Evolutionary conservation across 2,329 filamentous ascomycete species (phyloP).

Genomic region (Fusarium neocosmosporiellum): DNA sequence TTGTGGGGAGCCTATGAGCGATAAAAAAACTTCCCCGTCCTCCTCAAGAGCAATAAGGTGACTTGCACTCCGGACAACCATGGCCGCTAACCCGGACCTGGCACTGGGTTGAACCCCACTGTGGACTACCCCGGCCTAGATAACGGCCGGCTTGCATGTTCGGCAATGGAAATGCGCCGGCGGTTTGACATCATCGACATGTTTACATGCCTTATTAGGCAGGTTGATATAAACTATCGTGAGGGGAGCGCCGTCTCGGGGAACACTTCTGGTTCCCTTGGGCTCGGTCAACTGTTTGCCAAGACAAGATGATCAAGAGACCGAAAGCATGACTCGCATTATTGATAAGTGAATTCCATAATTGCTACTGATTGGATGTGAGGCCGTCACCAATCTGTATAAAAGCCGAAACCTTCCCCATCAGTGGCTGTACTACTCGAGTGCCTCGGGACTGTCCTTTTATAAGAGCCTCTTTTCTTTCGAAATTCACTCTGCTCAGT

Average conservation of each 20-base stretch:
- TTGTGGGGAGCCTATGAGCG: neutral
- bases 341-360: neutral
- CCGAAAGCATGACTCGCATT: neutral
- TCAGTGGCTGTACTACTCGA: neutral
- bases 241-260: neutral
- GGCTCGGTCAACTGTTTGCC: neutral
- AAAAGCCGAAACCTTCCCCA: neutral
- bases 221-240: neutral
- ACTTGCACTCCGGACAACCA: neutral
- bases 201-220: neutral
- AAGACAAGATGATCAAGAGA: neutral
- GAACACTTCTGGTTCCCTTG: constrained; percentile 10
- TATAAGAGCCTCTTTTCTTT: neutral
- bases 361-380: neutral
- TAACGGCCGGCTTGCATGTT: constrained; percentile 4
- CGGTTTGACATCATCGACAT: neutral
- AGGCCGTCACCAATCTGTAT: neutral
- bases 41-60: neutral
- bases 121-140: neutral
- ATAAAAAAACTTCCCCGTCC: neutral
- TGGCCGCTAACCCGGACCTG: neutral
- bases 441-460: neutral
- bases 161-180: neutral
- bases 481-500: neutral
- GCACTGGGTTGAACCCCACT: neutral